A percentile compares a stretch with the other conserved stretches of the same genome.
Conservation (phyloP, 495 filamentous ascomycete genomes). For the Sporormia fimetaria region DNA sequence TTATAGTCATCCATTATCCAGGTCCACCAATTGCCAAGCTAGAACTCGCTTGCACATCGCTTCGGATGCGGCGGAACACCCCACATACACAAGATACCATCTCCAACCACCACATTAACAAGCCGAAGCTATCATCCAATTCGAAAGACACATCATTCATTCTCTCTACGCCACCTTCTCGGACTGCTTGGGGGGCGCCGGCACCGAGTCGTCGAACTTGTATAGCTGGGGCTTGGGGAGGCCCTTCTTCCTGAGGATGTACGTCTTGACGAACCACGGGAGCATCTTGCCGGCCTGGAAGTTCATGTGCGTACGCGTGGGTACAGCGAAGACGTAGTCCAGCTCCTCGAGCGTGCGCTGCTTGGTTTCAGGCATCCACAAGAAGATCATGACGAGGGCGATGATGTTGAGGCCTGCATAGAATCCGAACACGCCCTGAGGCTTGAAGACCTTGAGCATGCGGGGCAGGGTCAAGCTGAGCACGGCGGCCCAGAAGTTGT, state of each 20-base stretch:
- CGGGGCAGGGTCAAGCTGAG: conserved; percentile 55
- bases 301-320: conserved; percentile 29
- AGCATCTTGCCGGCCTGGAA: conserved; percentile 30
- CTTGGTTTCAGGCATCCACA: conserved; percentile 58
- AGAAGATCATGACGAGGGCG: conserved; percentile 55
- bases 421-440: conserved; percentile 35
- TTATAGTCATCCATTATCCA: too few species aligned
- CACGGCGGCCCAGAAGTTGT: conserved; percentile 54
- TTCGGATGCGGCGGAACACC: too few species aligned
- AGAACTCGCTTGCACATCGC: too few species aligned
- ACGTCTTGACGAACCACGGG: conserved; percentile 27
- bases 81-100: too few species aligned
- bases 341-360: conserved; percentile 64
- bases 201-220: conserved; percentile 10
- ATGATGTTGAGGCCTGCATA: conserved; percentile 47
- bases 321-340: conserved; percentile 56
- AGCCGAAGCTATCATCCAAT: too few species aligned
- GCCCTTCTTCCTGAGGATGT: conserved; percentile 9
- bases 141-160: too few species aligned
- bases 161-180: not conserved
- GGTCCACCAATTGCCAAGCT: too few species aligned
- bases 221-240: conserved; percentile 15
- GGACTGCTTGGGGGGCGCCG: not conserved
- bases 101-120: too few species aligned
- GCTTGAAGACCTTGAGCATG: conserved; percentile 36